These are phyloP conservation scores for Tuber microsphaerosporum DNA, from an alignment of 495 filamentous ascomycete species.

Conservation along the genomic window DNA sequence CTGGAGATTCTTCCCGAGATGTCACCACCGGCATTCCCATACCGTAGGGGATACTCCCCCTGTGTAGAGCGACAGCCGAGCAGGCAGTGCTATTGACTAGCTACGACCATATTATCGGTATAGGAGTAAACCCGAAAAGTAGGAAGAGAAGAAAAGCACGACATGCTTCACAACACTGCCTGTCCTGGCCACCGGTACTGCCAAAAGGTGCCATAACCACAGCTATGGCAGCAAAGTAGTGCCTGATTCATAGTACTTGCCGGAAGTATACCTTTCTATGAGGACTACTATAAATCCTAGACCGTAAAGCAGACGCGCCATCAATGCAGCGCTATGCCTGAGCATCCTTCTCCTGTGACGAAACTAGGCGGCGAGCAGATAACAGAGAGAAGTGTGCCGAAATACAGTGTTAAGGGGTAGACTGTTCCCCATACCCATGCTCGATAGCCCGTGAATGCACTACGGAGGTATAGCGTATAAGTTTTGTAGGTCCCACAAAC, in stretches of 20 bases:
- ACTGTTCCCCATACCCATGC: slow-evolving; percentile 48
- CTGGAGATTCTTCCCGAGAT: slow-evolving; percentile 52
- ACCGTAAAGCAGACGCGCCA: slow-evolving; percentile 51
- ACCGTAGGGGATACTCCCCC: slow-evolving; percentile 50
- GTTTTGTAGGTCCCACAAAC: no score
- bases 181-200: slow-evolving; percentile 40
- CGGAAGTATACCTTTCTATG: slow-evolving; percentile 45
- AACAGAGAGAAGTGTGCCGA: slow-evolving; percentile 49
- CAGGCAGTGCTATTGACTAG: slow-evolving; percentile 51
- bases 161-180: slow-evolving; percentile 43
- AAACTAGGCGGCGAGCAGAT: slow-evolving; percentile 52
- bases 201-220: slow-evolving; percentile 37
- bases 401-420: slow-evolving; percentile 51
- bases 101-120: slow-evolving; percentile 52
- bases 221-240: slow-evolving; percentile 12
- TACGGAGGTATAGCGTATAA: no score
- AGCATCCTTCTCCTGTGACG: slow-evolving; percentile 47
- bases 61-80: slow-evolving; percentile 48
- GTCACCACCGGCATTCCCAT: slow-evolving; percentile 52
- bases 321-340: slow-evolving; percentile 46
- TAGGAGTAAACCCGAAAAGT: slow-evolving; percentile 50
- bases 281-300: slow-evolving; percentile 46
- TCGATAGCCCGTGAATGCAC: slow-evolving; percentile 45
- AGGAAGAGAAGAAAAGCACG: slow-evolving; percentile 49
- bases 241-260: slow-evolving; percentile 24